A percentile compares a stretch with the other conserved stretches of the same genome.
Conservation (phyloP, 352 stramenopile genomes). For the Phytopythium kandeliae region DNA sequence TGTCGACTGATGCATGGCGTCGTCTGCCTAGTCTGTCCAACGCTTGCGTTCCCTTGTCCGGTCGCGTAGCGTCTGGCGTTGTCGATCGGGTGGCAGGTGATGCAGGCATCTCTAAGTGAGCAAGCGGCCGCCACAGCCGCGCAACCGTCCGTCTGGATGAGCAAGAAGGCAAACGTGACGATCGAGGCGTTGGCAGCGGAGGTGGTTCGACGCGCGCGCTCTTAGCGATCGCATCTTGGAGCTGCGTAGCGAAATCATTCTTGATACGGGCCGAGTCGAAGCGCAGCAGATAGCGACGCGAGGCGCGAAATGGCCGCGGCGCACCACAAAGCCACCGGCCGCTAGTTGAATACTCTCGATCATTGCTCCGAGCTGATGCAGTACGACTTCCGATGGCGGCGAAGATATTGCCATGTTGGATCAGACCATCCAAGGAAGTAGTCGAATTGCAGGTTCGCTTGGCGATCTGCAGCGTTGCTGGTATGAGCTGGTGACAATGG, state of each 20-base stretch:
- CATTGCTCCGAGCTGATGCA: too few relatives aligned
- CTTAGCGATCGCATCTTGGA: constrained; percentile 25
- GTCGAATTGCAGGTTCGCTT: not conserved
- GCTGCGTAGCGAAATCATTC: constrained; percentile 24
- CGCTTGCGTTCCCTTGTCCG: not conserved
- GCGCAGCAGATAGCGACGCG: constrained; percentile 40
- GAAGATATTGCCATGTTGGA: too few relatives aligned
- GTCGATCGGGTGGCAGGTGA: not conserved
- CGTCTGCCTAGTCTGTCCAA: not conserved
- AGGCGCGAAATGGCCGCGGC: constrained; percentile 12
- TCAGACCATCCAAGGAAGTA: not conserved
- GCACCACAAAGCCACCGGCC: not conserved
- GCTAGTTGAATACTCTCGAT: too few relatives aligned
- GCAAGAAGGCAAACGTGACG: constrained; percentile 4
- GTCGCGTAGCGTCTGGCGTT: not conserved
- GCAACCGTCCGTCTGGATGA: constrained; percentile 8
- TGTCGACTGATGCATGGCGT: not conserved
- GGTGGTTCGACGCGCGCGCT: constrained; percentile 11
- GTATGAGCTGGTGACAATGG: constrained; percentile 47
- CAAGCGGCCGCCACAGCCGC: constrained; percentile 25
- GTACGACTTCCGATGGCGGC: constrained; percentile 5
- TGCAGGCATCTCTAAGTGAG: constrained; percentile 2
- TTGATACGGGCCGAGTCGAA: constrained; percentile 34
- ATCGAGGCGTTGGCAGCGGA: constrained; percentile 1
- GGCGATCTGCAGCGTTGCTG: constrained; percentile 21